phyloP scores from a whole-genome alignment of 2,329 filamentous ascomycete genomes.

The Coleophoma crateriformis region DNA sequence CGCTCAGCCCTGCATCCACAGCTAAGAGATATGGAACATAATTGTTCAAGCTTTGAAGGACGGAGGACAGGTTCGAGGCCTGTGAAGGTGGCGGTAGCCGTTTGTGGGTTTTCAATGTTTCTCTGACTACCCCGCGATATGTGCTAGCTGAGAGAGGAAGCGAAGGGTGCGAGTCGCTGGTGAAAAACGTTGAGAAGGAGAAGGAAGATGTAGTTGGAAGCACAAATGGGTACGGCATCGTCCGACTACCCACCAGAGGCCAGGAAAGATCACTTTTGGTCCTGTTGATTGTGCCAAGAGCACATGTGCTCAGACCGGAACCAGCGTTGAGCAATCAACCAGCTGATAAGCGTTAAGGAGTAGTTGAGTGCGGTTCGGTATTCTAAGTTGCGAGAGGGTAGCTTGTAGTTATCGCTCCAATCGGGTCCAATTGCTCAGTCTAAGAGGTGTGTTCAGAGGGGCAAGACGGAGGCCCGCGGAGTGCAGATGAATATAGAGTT shows the following conservation, averaged over 20 bases:
- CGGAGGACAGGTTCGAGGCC: constrained; percentile 60
- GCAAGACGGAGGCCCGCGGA: background rate
- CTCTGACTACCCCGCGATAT: constrained; percentile 75
- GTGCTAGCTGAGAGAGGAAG: constrained; percentile 78
- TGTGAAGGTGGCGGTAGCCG: constrained; percentile 70
- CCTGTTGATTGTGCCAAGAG: background rate
- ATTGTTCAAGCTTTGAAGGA: constrained; percentile 63
- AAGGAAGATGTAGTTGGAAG: constrained; percentile 88
- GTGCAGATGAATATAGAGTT: background rate
- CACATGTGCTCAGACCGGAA: background rate
- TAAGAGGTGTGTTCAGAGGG: background rate
- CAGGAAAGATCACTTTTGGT: background rate
- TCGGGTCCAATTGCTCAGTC: background rate
- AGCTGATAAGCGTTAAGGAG: background rate
- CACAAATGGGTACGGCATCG: constrained; percentile 84
- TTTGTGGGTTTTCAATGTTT: constrained; percentile 85
- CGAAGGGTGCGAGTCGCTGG: constrained; percentile 80
- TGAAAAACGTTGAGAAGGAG: constrained; percentile 72
- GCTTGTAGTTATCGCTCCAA: background rate
- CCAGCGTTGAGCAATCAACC: background rate
- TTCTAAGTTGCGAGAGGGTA: background rate
- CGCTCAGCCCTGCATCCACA: constrained; percentile 66
- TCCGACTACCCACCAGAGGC: constrained; percentile 8
- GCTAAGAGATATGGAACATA: constrained; percentile 84
- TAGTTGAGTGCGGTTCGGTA: background rate